Base-by-base conservation (phyloP, 1,139 yeast genomes). In the Suhomyces panamericanus region DNA sequence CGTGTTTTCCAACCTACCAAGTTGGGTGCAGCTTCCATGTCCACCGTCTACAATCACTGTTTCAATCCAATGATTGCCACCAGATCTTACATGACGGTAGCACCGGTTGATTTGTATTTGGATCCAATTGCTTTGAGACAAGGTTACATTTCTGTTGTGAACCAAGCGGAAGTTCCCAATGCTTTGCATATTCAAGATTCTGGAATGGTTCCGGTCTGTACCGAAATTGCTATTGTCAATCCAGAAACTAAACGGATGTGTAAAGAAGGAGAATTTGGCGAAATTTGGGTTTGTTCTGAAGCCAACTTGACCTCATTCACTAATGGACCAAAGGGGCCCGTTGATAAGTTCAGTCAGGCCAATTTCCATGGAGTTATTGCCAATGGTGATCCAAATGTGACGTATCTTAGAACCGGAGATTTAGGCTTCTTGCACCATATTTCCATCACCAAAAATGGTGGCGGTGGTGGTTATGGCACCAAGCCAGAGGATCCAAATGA, bases 141-240 rank as follows among this genome's bases (percentile, higher is more conserved):
- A 55, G 99, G 99, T 3, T 81, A 85, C 47, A 77, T 93, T 1
- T 83, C 89, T 14, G 78, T 87, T 26, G 93, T 90, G 3, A 86
- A 87, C 52, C 95, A 88, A 20, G 77, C 77, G 1, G 83, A 79
- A 44, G 79, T 78, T 41, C 82, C 85, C 1, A 78, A 81, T 46
- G 87, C 90, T 0, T 69, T 93, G 43, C 85, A 85, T 50, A 69
- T 95, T 13, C 96, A 90, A 57, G 99, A 95, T 60, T 87, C 96
- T 0, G 99, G 99, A 8, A 87, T 91, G 78, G 97, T 91, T 0
- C 96, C 97, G 0, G 93, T 90, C 13, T 88, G 96, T 59, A 88
- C 98, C 0, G 96, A 90, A 60, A 81, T 95, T 35, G 95, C 96
- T 1, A 87, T 93, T 50, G 98, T 93, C 5, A 95, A 95, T 54